These are phyloP conservation scores for Bruguiera gymnorhiza DNA, from an alignment of 345 rosid genomes.

Conservation along the genomic window DNA sequence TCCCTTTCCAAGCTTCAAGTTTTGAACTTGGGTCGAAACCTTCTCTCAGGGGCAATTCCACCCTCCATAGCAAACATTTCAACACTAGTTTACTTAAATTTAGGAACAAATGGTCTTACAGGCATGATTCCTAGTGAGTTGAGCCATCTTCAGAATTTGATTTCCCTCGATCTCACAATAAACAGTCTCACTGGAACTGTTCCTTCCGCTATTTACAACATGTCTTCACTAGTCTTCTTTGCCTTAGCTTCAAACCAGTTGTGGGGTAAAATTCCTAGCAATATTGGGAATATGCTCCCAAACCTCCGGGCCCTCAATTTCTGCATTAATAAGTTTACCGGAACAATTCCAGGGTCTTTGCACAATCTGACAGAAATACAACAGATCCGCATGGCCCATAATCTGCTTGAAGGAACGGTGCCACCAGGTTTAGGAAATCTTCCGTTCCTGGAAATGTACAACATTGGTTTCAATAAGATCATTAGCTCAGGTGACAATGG, in stretches of 20 bases:
- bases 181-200: constrained; percentile 35
- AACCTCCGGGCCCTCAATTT: constrained; percentile 38
- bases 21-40: constrained; percentile 45
- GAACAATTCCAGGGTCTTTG: constrained; percentile 41
- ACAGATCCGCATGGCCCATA: constrained; percentile 30
- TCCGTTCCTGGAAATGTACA: constrained; percentile 37
- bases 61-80: constrained; percentile 42
- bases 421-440: constrained; percentile 39
- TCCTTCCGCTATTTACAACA: constrained; percentile 42
- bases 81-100: constrained; percentile 29
- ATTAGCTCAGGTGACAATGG: constrained; percentile 26
- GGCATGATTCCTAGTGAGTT: constrained; percentile 39
- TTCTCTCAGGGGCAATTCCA: constrained; percentile 37
- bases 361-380: constrained; percentile 41
- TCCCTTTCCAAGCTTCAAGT: constrained; percentile 25
- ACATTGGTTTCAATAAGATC: constrained; percentile 32
- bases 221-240: constrained; percentile 37
- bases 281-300: constrained; percentile 41
- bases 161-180: constrained; percentile 40
- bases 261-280: constrained; percentile 35
- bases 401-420: constrained; percentile 38
- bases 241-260: constrained; percentile 43
- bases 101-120: constrained; percentile 41
- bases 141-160: constrained; percentile 30
- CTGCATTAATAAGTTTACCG: constrained; percentile 43